Percentiles rank a stretch among this genome's conserved stretches.
Evolutionary conservation across 2,329 filamentous ascomycete species (phyloP).

Genomic region (Mariannaea sp.): DNA sequence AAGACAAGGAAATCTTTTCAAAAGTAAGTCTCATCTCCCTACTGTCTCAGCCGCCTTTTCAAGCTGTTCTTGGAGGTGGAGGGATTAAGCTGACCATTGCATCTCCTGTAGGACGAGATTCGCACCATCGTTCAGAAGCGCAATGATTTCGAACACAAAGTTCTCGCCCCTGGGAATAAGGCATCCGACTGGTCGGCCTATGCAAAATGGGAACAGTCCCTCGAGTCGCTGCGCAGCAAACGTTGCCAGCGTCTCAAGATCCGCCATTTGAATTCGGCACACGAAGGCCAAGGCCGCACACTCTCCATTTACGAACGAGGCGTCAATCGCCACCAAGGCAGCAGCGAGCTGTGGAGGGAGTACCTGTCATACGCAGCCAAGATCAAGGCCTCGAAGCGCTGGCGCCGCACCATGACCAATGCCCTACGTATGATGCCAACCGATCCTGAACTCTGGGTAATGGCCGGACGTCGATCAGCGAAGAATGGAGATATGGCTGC

Average conservation of each 20-base stretch:
- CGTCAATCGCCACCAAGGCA: slow-evolving; percentile 81
- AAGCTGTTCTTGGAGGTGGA: background rate
- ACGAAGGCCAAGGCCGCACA: slow-evolving; percentile 79
- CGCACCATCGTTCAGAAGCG: slow-evolving; percentile 85
- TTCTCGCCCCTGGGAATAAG: slow-evolving; percentile 79
- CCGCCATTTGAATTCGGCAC: slow-evolving; percentile 65
- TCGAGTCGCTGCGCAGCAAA: slow-evolving; percentile 79
- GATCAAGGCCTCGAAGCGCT: slow-evolving; percentile 68
- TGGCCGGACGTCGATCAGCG: slow-evolving; percentile 79
- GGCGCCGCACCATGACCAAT: slow-evolving; percentile 66
- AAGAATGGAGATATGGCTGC: slow-evolving; percentile 84
- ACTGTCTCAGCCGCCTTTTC: background rate
- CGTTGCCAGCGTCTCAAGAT: slow-evolving; percentile 81
- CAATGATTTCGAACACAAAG: slow-evolving; percentile 89
- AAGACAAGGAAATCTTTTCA: slow-evolving; percentile 88
- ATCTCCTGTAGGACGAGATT: slow-evolving; percentile 76
- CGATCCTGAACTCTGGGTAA: slow-evolving; percentile 83
- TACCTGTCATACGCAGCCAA: slow-evolving; percentile 82
- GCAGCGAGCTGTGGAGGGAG: slow-evolving; percentile 82
- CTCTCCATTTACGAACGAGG: slow-evolving; percentile 89
- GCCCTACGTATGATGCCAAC: slow-evolving; percentile 85
- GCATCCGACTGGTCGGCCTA: slow-evolving; percentile 84
- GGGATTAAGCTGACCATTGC: slow-evolving; percentile 15
- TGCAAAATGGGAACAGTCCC: slow-evolving; percentile 70
- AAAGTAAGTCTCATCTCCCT: slow-evolving; percentile 57